A percentile compares a stretch with the other conserved stretches of the same genome.
phyloP scores from a whole-genome alignment of 2,329 filamentous ascomycete species.

The Thielaviopsis cerberus region DNA sequence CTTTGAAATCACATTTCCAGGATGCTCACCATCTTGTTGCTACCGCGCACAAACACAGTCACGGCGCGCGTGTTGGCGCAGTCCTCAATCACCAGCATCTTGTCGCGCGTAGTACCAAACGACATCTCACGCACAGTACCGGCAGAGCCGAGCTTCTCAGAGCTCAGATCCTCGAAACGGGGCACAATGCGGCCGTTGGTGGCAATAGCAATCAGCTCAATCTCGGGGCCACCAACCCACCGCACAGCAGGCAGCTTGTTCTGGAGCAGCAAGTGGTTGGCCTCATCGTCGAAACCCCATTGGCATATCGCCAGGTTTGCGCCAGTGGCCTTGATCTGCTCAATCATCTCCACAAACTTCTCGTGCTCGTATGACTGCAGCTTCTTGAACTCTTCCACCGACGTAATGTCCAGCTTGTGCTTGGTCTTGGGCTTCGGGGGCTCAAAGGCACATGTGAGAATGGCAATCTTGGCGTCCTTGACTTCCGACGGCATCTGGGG shows the following conservation, averaged over 20 bases:
- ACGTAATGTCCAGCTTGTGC: slow-evolving; percentile 95
- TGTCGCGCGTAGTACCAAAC: slow-evolving; percentile 93
- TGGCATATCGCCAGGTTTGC: slow-evolving; percentile 97
- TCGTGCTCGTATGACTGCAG: slow-evolving; percentile 86
- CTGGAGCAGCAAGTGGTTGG: slow-evolving; percentile 89
- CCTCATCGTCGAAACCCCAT: slow-evolving; percentile 98
- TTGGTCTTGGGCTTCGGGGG: slow-evolving; percentile 99
- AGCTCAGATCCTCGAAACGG: slow-evolving; percentile 80
- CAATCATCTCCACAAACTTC: slow-evolving; percentile 97
- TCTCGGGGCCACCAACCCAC: slow-evolving; percentile 96
- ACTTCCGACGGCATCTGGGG: slow-evolving; percentile 97
- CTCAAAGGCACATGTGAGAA: slow-evolving; percentile 94
- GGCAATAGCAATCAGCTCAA: slow-evolving; percentile 94
- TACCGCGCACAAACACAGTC: slow-evolving; percentile 86
- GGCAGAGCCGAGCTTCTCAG: slow-evolving; percentile 78
- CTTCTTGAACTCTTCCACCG: slow-evolving; percentile 95
- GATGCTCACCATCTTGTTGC: slow-evolving; percentile 90
- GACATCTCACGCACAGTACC: slow-evolving; percentile 86
- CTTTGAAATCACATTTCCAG: background rate
- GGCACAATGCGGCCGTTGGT: slow-evolving; percentile 97
- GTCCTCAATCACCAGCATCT: slow-evolving; percentile 99
- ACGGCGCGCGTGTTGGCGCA: slow-evolving; percentile 95
- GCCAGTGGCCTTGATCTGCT: slow-evolving; percentile 91
- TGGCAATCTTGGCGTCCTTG: slow-evolving; percentile 86
- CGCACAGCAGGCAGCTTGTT: slow-evolving; percentile 89